phyloP scores from a whole-genome alignment of 257 asterid genomes.

The Scutellaria baicalensis region DNA sequence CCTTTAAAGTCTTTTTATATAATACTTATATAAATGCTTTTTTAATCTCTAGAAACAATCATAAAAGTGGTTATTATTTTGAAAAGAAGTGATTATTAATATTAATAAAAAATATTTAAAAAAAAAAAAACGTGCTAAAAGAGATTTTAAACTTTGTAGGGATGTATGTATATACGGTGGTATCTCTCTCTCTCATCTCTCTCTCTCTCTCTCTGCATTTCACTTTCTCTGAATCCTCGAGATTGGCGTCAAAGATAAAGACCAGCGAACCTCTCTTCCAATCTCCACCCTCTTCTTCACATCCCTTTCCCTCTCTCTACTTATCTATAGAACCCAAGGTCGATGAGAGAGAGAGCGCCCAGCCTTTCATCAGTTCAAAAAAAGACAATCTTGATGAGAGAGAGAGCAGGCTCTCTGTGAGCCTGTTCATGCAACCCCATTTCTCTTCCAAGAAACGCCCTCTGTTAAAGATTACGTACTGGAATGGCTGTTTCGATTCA shows the following conservation, averaged over 20 bases:
- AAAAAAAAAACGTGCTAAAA: too few relatives aligned
- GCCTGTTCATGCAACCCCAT: slow-evolving; percentile 55
- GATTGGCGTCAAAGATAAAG: slow-evolving; percentile 31
- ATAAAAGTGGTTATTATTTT: too few relatives aligned
- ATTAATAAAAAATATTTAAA: too few relatives aligned
- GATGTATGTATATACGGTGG: background rate
- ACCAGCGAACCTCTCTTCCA: slow-evolving; percentile 11
- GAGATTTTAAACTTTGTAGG: too few relatives aligned
- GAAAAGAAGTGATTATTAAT: too few relatives aligned
- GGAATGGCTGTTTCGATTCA: slow-evolving; percentile 41
- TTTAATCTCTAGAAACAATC: too few relatives aligned
- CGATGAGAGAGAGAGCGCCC: background rate
- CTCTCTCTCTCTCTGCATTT: slow-evolving; percentile 33
- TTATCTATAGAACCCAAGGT: too few relatives aligned
- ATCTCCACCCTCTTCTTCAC: background rate
- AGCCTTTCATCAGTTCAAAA: background rate
- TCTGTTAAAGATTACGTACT: background rate
- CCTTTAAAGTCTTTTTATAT: too few relatives aligned
- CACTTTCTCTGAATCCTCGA: slow-evolving; percentile 46
- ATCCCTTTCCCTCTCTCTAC: background rate
- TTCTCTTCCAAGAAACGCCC: background rate
- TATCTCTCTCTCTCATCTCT: background rate
- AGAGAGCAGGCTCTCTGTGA: slow-evolving; percentile 69
- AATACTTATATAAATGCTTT: too few relatives aligned
- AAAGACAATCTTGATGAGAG: slow-evolving; percentile 42